A percentile compares a stretch with the other conserved stretches of the same genome.
Conservation (phyloP, 306 rosid genomes). For the Carpinus viminea region DNA sequence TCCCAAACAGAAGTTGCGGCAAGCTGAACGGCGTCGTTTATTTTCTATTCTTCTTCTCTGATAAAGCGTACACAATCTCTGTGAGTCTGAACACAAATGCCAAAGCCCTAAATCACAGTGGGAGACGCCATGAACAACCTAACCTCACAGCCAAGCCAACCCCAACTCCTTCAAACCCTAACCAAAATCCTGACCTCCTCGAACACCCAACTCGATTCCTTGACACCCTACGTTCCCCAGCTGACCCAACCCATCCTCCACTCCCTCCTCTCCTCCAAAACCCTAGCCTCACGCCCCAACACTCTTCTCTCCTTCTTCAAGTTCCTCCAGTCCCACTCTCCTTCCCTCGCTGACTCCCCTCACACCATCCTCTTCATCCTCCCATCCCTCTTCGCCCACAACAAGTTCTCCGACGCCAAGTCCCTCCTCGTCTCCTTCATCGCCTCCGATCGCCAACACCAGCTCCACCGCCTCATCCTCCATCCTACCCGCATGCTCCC, state of each 20-base stretch:
- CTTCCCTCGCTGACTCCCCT: slow-evolving; percentile 50
- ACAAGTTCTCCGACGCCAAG: slow-evolving; percentile 63
- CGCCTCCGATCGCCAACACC: slow-evolving; percentile 56
- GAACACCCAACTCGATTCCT: slow-evolving; percentile 17
- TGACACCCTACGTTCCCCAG: slow-evolving; percentile 44
- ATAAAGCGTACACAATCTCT: not conserved
- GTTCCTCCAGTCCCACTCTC: slow-evolving; percentile 50
- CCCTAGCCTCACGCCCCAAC: slow-evolving; percentile 42
- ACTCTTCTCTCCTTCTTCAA: slow-evolving; percentile 60
- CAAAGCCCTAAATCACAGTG: not conserved
- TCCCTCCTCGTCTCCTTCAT: slow-evolving; percentile 64
- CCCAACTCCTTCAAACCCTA: slow-evolving; percentile 37
- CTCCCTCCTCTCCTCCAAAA: slow-evolving; percentile 53
- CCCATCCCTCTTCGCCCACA: slow-evolving; percentile 57
- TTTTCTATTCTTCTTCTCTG: not conserved
- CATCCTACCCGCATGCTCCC: slow-evolving; percentile 36
- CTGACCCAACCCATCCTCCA: slow-evolving; percentile 48
- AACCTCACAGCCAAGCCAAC: not conserved
- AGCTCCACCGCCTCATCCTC: slow-evolving; percentile 55
- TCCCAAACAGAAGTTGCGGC: not conserved
- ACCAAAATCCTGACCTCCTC: slow-evolving; percentile 11
- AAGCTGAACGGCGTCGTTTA: not conserved
- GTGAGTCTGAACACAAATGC: not conserved
- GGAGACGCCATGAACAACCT: slow-evolving; percentile 9
- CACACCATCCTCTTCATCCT: slow-evolving; percentile 60